Percentiles rank a stretch among this genome's conserved stretches.
Conservation (phyloP, 2,329 filamentous ascomycete genomes). For the Tolypocladium amazonense region DNA sequence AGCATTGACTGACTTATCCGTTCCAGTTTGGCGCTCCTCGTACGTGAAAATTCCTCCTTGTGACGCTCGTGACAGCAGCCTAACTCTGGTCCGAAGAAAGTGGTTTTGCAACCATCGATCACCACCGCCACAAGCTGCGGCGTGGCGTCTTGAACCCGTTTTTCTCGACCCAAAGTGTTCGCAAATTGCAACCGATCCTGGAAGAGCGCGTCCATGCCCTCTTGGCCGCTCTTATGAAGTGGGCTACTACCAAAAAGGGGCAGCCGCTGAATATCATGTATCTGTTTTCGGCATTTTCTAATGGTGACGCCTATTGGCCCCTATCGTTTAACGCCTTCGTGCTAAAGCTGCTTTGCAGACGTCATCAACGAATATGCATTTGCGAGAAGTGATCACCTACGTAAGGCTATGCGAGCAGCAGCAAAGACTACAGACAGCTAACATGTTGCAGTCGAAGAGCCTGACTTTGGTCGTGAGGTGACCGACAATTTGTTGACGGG, state of each 20-base stretch:
- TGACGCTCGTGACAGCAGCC: neutral
- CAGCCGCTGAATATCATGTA: slow-evolving; percentile 24
- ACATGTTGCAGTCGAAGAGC: slow-evolving; percentile 16
- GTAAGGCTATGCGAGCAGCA: slow-evolving; percentile 5
- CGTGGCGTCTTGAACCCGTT: slow-evolving; percentile 24
- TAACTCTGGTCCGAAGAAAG: slow-evolving; percentile 12
- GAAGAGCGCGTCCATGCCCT: slow-evolving; percentile 24
- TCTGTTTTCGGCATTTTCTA: slow-evolving; percentile 26
- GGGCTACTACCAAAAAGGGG: slow-evolving; percentile 13
- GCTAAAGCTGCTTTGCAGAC: slow-evolving; percentile 12
- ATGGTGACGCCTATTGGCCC: slow-evolving; percentile 12
- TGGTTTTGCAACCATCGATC: slow-evolving; percentile 22
- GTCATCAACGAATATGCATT: slow-evolving; percentile 30
- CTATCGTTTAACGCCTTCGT: neutral
- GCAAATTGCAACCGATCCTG: slow-evolving; percentile 25
- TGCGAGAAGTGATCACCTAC: slow-evolving; percentile 21
- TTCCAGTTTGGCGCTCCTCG: slow-evolving; percentile 22
- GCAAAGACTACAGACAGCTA: neutral
- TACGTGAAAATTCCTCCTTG: slow-evolving; percentile 6
- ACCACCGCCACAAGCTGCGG: slow-evolving; percentile 21
- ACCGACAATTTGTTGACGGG: slow-evolving; percentile 25
- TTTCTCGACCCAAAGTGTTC: slow-evolving; percentile 25
- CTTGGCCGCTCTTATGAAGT: slow-evolving; percentile 17
- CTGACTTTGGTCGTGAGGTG: slow-evolving; percentile 23
- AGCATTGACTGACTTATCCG: slow-evolving; percentile 1